Percentiles rank a stretch among this genome's conserved stretches.
Evolutionary conservation across 2,329 filamentous ascomycete species (phyloP).

Genomic region (Venturia nashicola): DNA sequence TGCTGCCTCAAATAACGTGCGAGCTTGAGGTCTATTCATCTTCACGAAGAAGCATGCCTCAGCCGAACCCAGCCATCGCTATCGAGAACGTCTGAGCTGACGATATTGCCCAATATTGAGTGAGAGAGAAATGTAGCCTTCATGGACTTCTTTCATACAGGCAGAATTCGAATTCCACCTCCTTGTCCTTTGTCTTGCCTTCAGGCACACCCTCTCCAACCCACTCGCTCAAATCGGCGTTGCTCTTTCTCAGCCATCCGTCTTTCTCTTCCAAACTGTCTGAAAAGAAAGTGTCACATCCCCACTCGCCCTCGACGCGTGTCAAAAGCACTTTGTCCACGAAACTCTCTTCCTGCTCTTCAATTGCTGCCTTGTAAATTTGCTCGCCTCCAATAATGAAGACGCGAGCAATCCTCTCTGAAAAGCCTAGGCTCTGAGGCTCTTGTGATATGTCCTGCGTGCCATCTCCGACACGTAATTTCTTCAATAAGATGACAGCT

Average conservation of each 20-base stretch:
- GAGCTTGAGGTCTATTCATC: too few relatives aligned
- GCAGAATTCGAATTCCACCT: slow-evolving; percentile 56
- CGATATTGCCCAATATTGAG: neutral
- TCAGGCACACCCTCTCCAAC: slow-evolving; percentile 51
- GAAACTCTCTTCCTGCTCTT: slow-evolving; percentile 20
- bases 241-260: slow-evolving; percentile 43
- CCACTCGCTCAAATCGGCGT: slow-evolving; percentile 47
- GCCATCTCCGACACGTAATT: slow-evolving; percentile 13
- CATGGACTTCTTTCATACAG: slow-evolving; percentile 47
- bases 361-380: slow-evolving; percentile 65
- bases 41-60: too few relatives aligned
- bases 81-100: neutral
- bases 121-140: neutral
- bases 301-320: slow-evolving; percentile 54
- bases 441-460: slow-evolving; percentile 8
- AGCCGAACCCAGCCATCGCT: too few relatives aligned
- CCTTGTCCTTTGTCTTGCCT: slow-evolving; percentile 49
- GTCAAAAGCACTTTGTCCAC: slow-evolving; percentile 49
- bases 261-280: slow-evolving; percentile 32
- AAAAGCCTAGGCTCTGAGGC: slow-evolving; percentile 9
- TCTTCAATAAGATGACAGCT: slow-evolving; percentile 35
- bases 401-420: slow-evolving; percentile 39
- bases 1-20: too few relatives aligned
- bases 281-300: slow-evolving; percentile 66
- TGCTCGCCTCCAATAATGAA: slow-evolving; percentile 87